Evolutionary conservation across 106 monocot genomes (phyloP).

Genomic region (Platanthera guangdongensis): DNA sequence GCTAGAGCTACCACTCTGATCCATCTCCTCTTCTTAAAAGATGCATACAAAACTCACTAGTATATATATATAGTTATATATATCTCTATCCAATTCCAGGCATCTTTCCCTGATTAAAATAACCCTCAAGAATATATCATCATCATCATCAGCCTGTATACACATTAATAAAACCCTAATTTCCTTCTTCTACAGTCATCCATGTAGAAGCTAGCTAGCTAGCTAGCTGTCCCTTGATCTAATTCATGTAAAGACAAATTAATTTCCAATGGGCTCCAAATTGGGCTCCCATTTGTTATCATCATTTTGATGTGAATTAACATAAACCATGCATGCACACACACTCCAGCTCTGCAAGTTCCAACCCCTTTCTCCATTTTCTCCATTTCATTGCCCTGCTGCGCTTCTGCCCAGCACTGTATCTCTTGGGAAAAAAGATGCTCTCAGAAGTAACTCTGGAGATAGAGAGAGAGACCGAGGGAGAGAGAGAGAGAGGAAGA

Average conservation of each 20-base stretch:
- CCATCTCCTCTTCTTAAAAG: conserved; percentile 6
- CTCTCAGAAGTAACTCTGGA: not conserved
- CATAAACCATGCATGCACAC: conserved; percentile 8
- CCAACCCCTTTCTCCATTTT: conserved; percentile 3
- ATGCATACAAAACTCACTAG: not conserved
- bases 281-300: conserved; percentile 62
- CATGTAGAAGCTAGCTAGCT: too few relatives aligned
- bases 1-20: not conserved
- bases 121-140: too few relatives aligned
- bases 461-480: not conserved
- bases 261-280: conserved; percentile 26
- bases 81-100: too few relatives aligned
- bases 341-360: conserved; percentile 10
- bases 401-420: not conserved
- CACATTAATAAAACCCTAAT: too few relatives aligned
- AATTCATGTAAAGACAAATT: not conserved
- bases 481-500: conserved; percentile 11
- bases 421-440: not conserved
- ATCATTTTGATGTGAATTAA: conserved; percentile 75
- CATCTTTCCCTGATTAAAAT: not conserved
- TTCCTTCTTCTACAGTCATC: too few relatives aligned
- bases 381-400: conserved; percentile 1
- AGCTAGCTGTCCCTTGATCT: not conserved
- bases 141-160: too few relatives aligned
- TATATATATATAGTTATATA: too few relatives aligned